Evolutionary conservation across 2,329 filamentous ascomycete species (phyloP).

Genomic region (Talaromyces sp.): DNA sequence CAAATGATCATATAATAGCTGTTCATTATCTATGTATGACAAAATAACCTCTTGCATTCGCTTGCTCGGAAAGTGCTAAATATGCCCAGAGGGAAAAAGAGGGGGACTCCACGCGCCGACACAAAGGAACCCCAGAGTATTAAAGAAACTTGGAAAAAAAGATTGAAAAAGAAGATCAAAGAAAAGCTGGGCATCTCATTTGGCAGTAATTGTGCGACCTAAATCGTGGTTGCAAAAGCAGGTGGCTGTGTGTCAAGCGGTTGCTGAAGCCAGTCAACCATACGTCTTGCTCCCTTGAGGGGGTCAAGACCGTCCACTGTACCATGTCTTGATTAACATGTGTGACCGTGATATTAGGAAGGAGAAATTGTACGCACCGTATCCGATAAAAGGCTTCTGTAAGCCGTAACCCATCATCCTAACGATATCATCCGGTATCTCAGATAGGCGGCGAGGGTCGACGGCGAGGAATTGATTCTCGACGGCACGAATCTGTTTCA

Average conservation of each 20-base stretch:
- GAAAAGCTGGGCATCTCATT: background rate
- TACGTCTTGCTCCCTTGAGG: conserved; percentile 25
- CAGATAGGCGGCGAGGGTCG: conserved; percentile 29
- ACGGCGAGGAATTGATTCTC: conserved; percentile 34
- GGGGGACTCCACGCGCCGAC: background rate
- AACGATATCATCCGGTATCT: conserved; percentile 29
- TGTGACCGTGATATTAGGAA: background rate
- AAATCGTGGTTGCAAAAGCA: conserved; percentile 21
- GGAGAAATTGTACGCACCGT: conserved; percentile 21
- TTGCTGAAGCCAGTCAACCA: conserved; percentile 29
- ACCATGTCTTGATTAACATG: background rate
- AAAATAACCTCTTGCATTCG: background rate
- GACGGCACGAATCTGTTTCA: conserved; percentile 28
- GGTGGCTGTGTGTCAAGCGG: conserved; percentile 28
- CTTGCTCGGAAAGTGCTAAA: background rate
- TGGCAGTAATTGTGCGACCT: background rate
- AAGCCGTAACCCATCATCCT: conserved; percentile 35
- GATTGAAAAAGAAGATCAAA: background rate
- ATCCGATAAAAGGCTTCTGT: conserved; percentile 32
- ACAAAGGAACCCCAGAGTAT: background rate
- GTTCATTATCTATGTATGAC: background rate
- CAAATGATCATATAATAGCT: background rate
- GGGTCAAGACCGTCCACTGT: conserved; percentile 29
- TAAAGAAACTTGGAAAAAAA: background rate
- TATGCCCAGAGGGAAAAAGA: background rate